Base-by-base conservation (phyloP, 1,284 basidiomycete genomes). In the Cutaneotrichosporon mucoides region DNA sequence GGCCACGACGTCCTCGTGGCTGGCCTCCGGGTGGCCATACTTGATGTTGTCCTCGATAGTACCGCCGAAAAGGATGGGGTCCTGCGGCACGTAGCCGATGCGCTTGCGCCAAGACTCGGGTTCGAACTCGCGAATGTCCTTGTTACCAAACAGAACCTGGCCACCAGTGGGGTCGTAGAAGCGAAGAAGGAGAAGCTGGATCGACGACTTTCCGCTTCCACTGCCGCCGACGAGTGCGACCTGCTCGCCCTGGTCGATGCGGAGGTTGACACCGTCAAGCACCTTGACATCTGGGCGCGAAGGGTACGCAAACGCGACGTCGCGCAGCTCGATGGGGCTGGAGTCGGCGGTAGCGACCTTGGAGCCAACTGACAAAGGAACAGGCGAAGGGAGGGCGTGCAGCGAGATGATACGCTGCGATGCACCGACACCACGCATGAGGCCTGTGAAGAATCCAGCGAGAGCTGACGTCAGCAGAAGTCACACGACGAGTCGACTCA, bases 291-390 rank as follows among this genome's bases (percentile, higher is more conserved):
- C 83, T 0, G 90, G 90, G 36, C 95, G 87, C 2, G 91, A 89
- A 1, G 95, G 95, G 73, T 99, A 99, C 69, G 82, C 87, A 81
- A 98, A 97, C 53, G 84, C 83, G 70, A 98, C 84, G 66, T 89
- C 78, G 40, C 59, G 59, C 24, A 60, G 50, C 7, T 81, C 80
- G 68, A 98, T 90, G 68, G 89, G 82, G 34, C 95, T 94, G 1
- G 81, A 53, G 35, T 66, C 54, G 12, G 62, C 55, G 37, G 65
- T 60, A 12, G 67, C 57, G 1, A 77, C 66, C 2, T 66, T 66
- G 42, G 65, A 64, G 36, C 75, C 75, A 37, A 70, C 68, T 0
- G 70, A 71, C 1, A 77, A 63, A 0, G 73, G 74, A 24, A 77
- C 73, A 2, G 75, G 75, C 33, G 75, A 73, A 1, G 68, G 66